Evolutionary conservation across 2,329 filamentous ascomycete genomes (phyloP).

Genomic region (Aspergillus pseudotamarii): DNA sequence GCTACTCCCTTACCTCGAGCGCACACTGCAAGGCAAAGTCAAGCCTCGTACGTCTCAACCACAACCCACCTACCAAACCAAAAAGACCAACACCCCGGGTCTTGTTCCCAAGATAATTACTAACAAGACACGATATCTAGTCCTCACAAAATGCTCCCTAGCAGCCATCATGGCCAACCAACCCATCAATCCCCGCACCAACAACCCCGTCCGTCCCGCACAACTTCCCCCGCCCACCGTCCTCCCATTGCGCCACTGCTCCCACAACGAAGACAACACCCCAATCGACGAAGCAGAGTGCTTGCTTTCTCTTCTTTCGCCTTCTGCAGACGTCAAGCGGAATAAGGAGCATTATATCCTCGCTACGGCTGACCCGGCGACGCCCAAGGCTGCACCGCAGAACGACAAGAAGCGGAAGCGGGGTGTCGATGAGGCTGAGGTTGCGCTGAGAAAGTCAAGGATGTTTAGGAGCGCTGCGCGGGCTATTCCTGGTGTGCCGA

Average conservation of each 20-base stretch:
- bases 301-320: constrained; percentile 48
- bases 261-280: constrained; percentile 45
- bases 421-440: constrained; percentile 34
- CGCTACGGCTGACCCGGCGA: constrained; percentile 45
- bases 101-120: not conserved
- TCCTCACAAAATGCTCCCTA: constrained; percentile 71
- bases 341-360: constrained; percentile 54
- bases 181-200: constrained; percentile 42
- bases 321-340: constrained; percentile 40
- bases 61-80: not conserved
- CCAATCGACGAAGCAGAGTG: constrained; percentile 49
- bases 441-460: constrained; percentile 34
- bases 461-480: constrained; percentile 44
- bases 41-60: constrained; percentile 67
- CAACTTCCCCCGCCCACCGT: constrained; percentile 50
- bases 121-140: constrained; percentile 48
- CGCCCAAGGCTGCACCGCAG: constrained; percentile 24
- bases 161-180: constrained; percentile 46
- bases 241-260: constrained; percentile 51
- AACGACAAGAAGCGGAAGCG: constrained; percentile 37
- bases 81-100: not conserved
- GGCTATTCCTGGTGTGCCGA: constrained; percentile 51
- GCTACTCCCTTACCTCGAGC: constrained; percentile 72
- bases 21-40: constrained; percentile 82
- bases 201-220: constrained; percentile 42